Base-by-base conservation (phyloP, 2,329 filamentous ascomycete species). In the Sporothrix protearum region DNA sequence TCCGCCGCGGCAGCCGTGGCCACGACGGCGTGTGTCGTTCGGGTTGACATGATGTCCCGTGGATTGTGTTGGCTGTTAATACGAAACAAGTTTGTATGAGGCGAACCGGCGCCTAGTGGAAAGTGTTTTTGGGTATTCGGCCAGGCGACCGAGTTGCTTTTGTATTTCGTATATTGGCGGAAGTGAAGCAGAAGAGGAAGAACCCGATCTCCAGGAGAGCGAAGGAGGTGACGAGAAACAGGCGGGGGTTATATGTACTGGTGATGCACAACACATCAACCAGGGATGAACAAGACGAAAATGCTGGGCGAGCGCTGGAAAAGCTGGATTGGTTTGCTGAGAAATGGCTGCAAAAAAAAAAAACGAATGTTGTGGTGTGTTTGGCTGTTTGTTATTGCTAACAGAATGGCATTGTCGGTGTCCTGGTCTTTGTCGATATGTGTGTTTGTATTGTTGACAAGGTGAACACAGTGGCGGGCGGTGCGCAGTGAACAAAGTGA, bases 1-100 rank as follows among this genome's bases (percentile, higher is more conserved):
- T 25, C 70, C 67, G n/a, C 78, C 82, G 25, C 82, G 80, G 6
- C 78, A 85, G 66, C 5, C 8, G 66, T 42, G 5, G 67, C 42
- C 19, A 47, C 63, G 33, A 33, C 45, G 51, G 51, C 66, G 53
- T 47, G 49, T 39, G 42, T 49, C 68, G 71, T 45, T 57, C 61
- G 51, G 49, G 53, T 53, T 16, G 59, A 63, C 45, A 64, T 71
- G 36, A 9, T 69, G 39, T 19, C 14, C 8, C 33, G 67, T 14
- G 36, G 16, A 25, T 14, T 9, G 57, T 61, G 30, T 61, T 22
- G 30, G 33, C 1, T 22, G 53, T 36, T 12, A 30, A 30, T 19
- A 2, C 5, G 45, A 33, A 25, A 19, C 6, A 14, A 3, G 39
- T 42, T 14, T 42, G 59, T 51, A 42, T 6, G 9, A 67, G 42